A percentile compares a stretch with the other conserved stretches of the same genome.
These are phyloP conservation scores for Penicillium simplicissimum DNA, from an alignment of 495 filamentous ascomycete species.

Conservation along the genomic window DNA sequence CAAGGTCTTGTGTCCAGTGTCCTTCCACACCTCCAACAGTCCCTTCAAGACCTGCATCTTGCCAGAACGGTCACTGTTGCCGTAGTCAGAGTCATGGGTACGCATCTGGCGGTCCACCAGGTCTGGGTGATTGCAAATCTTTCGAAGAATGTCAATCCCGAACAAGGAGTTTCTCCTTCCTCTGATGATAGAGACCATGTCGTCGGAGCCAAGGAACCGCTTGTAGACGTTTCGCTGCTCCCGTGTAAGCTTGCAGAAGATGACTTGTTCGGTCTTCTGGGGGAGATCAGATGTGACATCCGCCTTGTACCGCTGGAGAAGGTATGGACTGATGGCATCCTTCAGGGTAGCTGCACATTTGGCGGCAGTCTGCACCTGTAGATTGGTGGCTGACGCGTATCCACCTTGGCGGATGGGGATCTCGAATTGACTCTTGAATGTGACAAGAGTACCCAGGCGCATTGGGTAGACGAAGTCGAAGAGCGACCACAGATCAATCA, in stretches of 20 bases:
- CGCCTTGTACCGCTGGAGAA: conserved; percentile 90
- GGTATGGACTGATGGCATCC: conserved; percentile 85
- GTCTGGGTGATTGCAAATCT: conserved; percentile 97
- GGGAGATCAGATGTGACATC: conserved; percentile 93
- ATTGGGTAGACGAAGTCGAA: conserved; percentile 97
- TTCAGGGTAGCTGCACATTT: conserved; percentile 89
- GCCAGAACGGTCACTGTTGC: conserved; percentile 71
- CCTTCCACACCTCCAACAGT: conserved; percentile 81
- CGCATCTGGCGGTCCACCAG: conserved; percentile 65
- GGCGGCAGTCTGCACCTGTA: conserved; percentile 88
- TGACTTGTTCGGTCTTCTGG: conserved; percentile 89
- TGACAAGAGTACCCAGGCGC: conserved; percentile 86
- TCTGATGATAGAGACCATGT: conserved; percentile 74
- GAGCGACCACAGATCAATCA: conserved; percentile 93
- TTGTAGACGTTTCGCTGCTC: conserved; percentile 75
- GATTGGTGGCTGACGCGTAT: conserved; percentile 88
- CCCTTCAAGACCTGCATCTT: conserved; percentile 94
- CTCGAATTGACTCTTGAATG: conserved; percentile 87
- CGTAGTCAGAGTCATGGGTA: conserved; percentile 66
- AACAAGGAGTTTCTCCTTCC: conserved; percentile 77
- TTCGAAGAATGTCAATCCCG: conserved; percentile 87
- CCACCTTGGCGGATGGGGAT: conserved; percentile 88
- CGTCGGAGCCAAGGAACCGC: conserved; percentile 75
- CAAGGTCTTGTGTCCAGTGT: conserved; percentile 84
- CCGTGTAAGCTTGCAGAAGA: conserved; percentile 89